These are phyloP conservation scores for Macrotyloma uniflorum DNA, from an alignment of 306 rosid species.

Conservation along the genomic window DNA sequence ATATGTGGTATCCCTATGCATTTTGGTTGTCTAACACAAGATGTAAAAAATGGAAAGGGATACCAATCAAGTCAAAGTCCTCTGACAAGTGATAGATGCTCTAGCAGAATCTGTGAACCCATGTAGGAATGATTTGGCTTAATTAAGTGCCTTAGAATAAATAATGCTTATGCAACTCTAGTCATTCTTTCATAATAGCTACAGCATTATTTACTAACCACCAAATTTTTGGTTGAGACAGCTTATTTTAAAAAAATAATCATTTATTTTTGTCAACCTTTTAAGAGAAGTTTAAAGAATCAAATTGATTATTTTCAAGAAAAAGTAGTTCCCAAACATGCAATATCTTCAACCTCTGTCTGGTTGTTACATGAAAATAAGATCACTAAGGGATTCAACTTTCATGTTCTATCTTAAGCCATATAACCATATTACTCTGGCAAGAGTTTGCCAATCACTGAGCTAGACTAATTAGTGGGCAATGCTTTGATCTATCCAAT, in stretches of 20 bases:
- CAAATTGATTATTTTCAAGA: background rate
- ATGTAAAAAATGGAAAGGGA: constrained; percentile 48
- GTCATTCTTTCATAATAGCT: background rate
- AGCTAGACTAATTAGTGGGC: constrained; percentile 12
- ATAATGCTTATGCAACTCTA: background rate
- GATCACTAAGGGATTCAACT: background rate
- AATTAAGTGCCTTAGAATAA: constrained; percentile 21
- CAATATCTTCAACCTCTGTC: background rate
- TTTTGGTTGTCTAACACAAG: constrained; percentile 38
- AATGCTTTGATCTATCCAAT: constrained; percentile 3
- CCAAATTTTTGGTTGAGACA: background rate
- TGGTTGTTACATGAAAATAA: background rate
- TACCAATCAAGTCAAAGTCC: constrained; percentile 32
- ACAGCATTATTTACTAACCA: background rate
- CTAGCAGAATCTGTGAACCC: constrained; percentile 34
- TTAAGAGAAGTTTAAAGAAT: background rate
- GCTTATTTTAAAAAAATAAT: background rate
- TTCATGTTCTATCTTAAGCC: background rate
- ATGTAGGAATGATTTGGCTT: constrained; percentile 24
- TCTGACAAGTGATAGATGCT: constrained; percentile 34
- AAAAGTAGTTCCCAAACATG: background rate
- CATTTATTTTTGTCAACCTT: background rate
- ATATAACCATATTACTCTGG: background rate
- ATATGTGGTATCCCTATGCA: constrained; percentile 40
- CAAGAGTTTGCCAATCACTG: constrained; percentile 15